A percentile compares a stretch with the other conserved stretches of the same genome.
phyloP scores from a whole-genome alignment of 805 yeast species.

The Wickerhamiella vanderwaltii region DNA sequence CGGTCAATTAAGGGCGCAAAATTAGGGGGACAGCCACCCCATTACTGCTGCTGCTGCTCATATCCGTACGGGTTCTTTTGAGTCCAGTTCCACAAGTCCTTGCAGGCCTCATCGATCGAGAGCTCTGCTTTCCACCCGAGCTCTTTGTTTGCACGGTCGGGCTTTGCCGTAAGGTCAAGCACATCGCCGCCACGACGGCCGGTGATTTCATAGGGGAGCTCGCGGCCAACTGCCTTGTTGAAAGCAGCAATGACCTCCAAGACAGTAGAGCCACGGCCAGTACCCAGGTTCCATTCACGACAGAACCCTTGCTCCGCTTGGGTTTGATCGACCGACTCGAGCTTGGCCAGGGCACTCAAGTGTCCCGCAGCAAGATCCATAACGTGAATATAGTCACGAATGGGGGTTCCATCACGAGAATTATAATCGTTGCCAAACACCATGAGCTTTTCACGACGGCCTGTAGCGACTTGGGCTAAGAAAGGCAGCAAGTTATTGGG shows the following conservation, averaged over 20 bases:
- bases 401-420: conserved; percentile 68
- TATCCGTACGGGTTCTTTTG: conserved; percentile 55
- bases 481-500: conserved; percentile 68
- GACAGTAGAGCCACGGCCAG: conserved; percentile 72
- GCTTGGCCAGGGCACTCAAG: conserved; percentile 52
- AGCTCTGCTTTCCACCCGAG: conserved; percentile 50
- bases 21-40: no score
- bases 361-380: conserved; percentile 72
- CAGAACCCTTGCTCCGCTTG: conserved; percentile 35
- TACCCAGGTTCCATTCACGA: conserved; percentile 75
- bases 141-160: conserved; percentile 53
- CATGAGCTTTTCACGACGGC: conserved; percentile 50
- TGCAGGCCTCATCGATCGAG: conserved; percentile 50
- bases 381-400: conserved; percentile 72
- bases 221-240: conserved; percentile 48
- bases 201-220: conserved; percentile 51
- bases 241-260: conserved; percentile 58
- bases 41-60: no score
- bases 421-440: conserved; percentile 64
- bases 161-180: conserved; percentile 57
- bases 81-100: conserved; percentile 71
- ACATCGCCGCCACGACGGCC: conserved; percentile 70
- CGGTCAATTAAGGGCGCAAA: no score
- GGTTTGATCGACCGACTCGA: conserved; percentile 27
- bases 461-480: conserved; percentile 67